These are phyloP conservation scores for Lepidium didymum DNA, from an alignment of 345 rosid genomes.

Conservation along the genomic window DNA sequence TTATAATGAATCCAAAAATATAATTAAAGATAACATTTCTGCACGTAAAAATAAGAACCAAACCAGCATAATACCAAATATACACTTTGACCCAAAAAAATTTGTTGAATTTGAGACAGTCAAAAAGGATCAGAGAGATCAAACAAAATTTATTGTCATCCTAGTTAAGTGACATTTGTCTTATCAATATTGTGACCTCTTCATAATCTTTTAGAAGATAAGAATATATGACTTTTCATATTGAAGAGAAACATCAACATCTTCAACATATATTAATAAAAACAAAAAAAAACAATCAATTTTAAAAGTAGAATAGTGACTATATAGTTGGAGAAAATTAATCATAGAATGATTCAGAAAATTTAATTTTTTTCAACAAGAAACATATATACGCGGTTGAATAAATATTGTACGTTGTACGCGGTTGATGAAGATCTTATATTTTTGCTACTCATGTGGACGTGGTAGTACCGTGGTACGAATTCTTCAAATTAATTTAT, in stretches of 20 bases:
- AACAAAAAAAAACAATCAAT: background rate
- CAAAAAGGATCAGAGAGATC: slow-evolving; percentile 14
- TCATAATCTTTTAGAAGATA: slow-evolving; percentile 17
- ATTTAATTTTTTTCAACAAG: slow-evolving; percentile 22
- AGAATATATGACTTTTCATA: slow-evolving; percentile 23
- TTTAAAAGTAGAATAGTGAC: slow-evolving; percentile 15
- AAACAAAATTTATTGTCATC: slow-evolving; percentile 6
- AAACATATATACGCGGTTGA: slow-evolving; percentile 28
- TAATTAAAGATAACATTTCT: background rate
- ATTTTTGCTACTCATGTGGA: background rate
- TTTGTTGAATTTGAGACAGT: slow-evolving; percentile 21
- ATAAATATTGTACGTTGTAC: slow-evolving; percentile 10
- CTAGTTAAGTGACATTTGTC: slow-evolving; percentile 16
- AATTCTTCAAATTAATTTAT: slow-evolving; percentile 8
- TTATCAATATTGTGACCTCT: slow-evolving; percentile 10
- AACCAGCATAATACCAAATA: background rate
- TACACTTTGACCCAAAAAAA: slow-evolving; percentile 1
- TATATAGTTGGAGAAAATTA: slow-evolving; percentile 20
- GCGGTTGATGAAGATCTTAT: slow-evolving; percentile 1
- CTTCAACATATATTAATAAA: slow-evolving; percentile 3
- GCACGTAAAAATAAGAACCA: background rate
- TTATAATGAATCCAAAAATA: background rate
- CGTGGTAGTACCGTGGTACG: slow-evolving; percentile 22
- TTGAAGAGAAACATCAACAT: slow-evolving; percentile 12
- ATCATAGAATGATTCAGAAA: slow-evolving; percentile 20